Conservation (phyloP, 176 grass and related monocot genomes). For the Bothriochloa decipiens region DNA sequence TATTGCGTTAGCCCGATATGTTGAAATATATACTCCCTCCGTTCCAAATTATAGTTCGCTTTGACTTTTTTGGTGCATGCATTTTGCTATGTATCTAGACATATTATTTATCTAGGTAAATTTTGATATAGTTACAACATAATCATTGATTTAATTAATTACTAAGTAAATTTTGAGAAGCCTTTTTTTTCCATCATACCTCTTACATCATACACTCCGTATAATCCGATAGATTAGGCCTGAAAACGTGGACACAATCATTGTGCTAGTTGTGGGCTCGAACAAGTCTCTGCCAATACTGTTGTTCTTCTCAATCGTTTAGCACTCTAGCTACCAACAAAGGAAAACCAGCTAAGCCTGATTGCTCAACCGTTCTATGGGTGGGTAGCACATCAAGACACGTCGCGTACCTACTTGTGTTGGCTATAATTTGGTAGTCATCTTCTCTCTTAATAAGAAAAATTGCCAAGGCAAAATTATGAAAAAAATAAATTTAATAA, state of each 20-base stretch:
- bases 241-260: slow-evolving; percentile 40
- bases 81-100: too few relatives aligned
- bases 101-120: too few relatives aligned
- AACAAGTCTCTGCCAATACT: neutral
- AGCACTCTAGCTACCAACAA: slow-evolving; percentile 18
- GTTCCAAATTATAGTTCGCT: too few relatives aligned
- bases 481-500: neutral
- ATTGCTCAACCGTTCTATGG: slow-evolving; percentile 35
- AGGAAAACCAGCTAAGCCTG: neutral
- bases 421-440: neutral
- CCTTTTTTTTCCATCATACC: neutral
- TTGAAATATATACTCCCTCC: slow-evolving; percentile 22
- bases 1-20: neutral
- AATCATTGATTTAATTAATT: neutral
- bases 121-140: neutral
- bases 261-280: slow-evolving; percentile 23
- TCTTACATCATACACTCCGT: neutral
- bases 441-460: neutral
- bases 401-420: slow-evolving; percentile 6
- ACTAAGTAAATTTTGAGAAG: neutral
- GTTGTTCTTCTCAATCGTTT: neutral
- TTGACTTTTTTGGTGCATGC: too few relatives aligned
- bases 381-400: slow-evolving; percentile 18
- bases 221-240: slow-evolving; percentile 37
- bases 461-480: neutral